Evolutionary conservation across 179 eudicot genomes (phyloP), one percentile per base, ranked within the genome.

Genomic region (Drosera spatulata): DNA sequence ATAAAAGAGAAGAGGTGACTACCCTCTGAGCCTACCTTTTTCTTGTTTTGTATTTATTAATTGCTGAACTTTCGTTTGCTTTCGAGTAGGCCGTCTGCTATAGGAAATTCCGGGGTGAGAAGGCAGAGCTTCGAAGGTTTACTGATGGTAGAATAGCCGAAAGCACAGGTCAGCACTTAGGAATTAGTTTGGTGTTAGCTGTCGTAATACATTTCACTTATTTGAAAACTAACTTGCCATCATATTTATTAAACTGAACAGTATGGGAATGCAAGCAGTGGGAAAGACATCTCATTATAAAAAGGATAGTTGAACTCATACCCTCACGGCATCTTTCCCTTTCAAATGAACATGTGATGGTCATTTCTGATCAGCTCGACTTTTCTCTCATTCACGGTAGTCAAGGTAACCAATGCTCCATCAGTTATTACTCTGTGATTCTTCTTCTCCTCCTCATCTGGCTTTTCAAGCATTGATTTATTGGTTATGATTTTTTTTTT

Each of bases 51-150:
- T n/a, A n/a, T n/a, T n/a, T n/a, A n/a, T n/a, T n/a, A n/a, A n/a
- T n/a, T n/a, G n/a, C n/a, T n/a, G n/a, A n/a, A n/a, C n/a, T n/a
- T 56, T 38, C 2, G 13, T 47, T 55, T 47, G 6, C 41, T 60
- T 66, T 37, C 4, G 10, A 62, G 11, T 69, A 93, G 96, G 93
- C 79, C 74, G 48, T 68, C 53, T 82, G 68, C 55, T 93, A 79
- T 63, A 75, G 88, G 53, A 84, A 82, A 70, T 93, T 93, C 72
- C 88, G 99, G 99, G 99, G 98, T 51, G 86, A 81, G 3, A 88
- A 81, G 73, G 76, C 96, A 10, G 90, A 91, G 51, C 80, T 84
- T 47, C 76, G 96, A 41, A 77, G 79, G 65, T 84, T 88, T 71
- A 81, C 74, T 68, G 95, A 89, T 82, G 87, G 93, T 62, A 79